phyloP scores from a whole-genome alignment of 2,329 filamentous ascomycete species.

The Leptographium lundbergii region DNA sequence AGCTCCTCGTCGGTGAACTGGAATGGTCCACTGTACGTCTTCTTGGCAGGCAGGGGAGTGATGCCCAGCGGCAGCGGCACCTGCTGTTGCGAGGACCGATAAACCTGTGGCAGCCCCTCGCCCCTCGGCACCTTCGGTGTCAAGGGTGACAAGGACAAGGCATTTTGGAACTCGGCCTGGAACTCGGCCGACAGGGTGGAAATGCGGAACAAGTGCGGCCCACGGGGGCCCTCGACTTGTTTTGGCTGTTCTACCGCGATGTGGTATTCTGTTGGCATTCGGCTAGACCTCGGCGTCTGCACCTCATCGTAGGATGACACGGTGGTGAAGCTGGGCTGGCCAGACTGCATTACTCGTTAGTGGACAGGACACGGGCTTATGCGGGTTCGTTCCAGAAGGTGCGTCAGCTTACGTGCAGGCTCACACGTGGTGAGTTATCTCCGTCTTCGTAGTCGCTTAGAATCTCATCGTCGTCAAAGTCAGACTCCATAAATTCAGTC shows the following conservation, averaged over 20 bases:
- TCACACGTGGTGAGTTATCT: constrained; percentile 50
- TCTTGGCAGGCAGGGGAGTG: constrained; percentile 23
- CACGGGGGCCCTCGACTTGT: constrained; percentile 65
- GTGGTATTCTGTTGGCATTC: constrained; percentile 46
- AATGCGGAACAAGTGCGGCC: constrained; percentile 74
- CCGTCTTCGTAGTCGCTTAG: constrained; percentile 47
- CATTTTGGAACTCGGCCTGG: constrained; percentile 40
- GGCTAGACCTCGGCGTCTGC: constrained; percentile 59
- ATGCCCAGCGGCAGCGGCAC: constrained; percentile 24
- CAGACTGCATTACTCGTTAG: constrained; percentile 34
- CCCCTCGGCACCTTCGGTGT: constrained; percentile 44
- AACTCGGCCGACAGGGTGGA: constrained; percentile 49
- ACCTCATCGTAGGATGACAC: constrained; percentile 78
- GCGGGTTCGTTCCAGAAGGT: neutral
- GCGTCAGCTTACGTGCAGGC: constrained; percentile 49
- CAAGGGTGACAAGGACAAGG: constrained; percentile 60
- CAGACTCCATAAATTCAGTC: constrained; percentile 69
- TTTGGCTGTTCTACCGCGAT: constrained; percentile 46
- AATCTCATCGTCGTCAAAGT: constrained; percentile 54
- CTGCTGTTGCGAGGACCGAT: constrained; percentile 10
- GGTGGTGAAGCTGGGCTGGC: constrained; percentile 69
- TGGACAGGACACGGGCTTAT: neutral
- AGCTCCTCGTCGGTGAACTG: constrained; percentile 44
- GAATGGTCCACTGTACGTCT: constrained; percentile 34
- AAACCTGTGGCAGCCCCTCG: neutral